Percentiles rank a stretch among this genome's conserved stretches.
Evolutionary conservation across 139 green algal genomes (phyloP).

Genomic region (Ettlia oleoabundans): DNA sequence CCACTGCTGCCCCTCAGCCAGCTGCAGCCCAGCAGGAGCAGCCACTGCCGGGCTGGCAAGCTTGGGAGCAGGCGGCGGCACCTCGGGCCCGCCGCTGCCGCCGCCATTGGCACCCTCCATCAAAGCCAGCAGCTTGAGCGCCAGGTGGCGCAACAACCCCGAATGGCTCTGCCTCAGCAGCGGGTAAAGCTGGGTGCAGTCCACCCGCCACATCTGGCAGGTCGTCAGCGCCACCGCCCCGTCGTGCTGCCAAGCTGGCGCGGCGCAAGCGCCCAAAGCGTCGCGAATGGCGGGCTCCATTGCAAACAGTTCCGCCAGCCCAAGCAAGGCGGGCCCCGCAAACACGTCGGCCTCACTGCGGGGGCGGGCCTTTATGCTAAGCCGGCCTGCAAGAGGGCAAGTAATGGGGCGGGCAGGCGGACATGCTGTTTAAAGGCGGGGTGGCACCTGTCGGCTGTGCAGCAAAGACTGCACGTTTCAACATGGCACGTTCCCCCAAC

Average conservation of each 20-base stretch:
- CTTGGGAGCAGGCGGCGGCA: no score
- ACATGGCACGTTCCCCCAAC: no score
- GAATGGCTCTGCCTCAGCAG: background rate
- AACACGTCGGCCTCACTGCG: background rate
- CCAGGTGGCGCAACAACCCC: background rate
- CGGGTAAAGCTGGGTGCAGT: background rate
- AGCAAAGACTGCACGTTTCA: no score
- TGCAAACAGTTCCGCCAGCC: background rate
- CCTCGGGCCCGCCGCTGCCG: background rate
- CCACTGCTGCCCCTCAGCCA: no score
- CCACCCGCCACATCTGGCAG: background rate
- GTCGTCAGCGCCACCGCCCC: background rate
- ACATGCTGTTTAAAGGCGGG: no score
- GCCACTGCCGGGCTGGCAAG: no score
- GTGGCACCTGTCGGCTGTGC: no score
- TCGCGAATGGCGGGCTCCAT: background rate
- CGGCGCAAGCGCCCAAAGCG: background rate
- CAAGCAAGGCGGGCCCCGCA: background rate
- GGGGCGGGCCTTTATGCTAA: no score
- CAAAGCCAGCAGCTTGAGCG: background rate
- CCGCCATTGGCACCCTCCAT: background rate
- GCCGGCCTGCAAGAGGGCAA: no score
- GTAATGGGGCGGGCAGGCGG: background rate
- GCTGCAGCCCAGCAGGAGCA: no score
- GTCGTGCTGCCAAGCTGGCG: background rate